Base-by-base conservation (phyloP, 495 filamentous ascomycete species). In the Tuber aestivum region DNA sequence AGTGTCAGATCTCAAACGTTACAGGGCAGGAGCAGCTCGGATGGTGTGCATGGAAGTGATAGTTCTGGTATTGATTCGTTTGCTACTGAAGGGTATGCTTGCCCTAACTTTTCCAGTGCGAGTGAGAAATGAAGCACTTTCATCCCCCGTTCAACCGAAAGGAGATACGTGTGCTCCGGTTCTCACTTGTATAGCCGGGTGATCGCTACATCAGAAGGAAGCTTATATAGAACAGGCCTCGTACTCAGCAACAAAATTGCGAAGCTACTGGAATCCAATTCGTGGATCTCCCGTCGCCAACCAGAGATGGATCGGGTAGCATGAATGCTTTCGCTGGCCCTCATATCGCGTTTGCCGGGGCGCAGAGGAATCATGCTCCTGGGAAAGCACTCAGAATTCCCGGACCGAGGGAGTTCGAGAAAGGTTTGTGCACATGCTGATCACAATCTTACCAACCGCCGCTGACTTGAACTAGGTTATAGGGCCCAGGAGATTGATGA, bases 371-470 rank as follows among this genome's bases (percentile, higher is more conserved):
- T 21, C 72, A 72, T 5, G 42, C 38, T n/a, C 44, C 50, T 16
- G 80, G 80, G 40, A 77, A 72, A 71, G 81, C 81, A 10, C 41
- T 83, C 37, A 70, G 81, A 6, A 83, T 83, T 71, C 82, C 82
- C 32, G 81, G 82, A 16, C 82, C 82, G 20, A 68, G 81, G 41
- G 82, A 83, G 69, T 83, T 81, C 70, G 82, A 83, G 74, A 76
- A 80, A 70, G 81, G 76, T 78, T 72, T 40, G 20, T 38, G 23
- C 27, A 6, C 16, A n/a, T 50, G 16, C 41, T 50, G 23, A 72
- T 37, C 61, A 20, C 73, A 44, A 35, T 41, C 35, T 44, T 35
- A 27, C 35, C 44, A 48, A 21, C 12, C 10, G 20, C 44, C 41
- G 32, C 72, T 77, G 68, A 77, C 65, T 23, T 41, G 32, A 16